These are phyloP conservation scores for Penicillium sumatraense DNA, from an alignment of 2,329 filamentous ascomycete species.

Conservation along the genomic window DNA sequence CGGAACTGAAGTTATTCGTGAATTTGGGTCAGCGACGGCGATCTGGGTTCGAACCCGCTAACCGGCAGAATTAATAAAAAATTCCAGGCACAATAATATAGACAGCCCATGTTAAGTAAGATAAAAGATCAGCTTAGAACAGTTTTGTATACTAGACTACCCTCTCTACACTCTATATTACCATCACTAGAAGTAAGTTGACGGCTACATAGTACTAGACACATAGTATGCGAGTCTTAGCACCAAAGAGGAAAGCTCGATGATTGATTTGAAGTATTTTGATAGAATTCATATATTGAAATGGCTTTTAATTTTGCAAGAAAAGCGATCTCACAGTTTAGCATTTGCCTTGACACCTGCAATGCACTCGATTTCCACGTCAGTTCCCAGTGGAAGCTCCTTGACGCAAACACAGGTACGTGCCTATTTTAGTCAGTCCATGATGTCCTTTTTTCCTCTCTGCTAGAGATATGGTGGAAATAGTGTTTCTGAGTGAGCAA, in stretches of 20 bases:
- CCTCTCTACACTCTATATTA: too few species aligned
- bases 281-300: background rate
- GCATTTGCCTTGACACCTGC: slow-evolving; percentile 5
- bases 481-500: background rate
- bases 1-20: background rate
- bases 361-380: slow-evolving; percentile 59
- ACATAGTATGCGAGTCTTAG: too few species aligned
- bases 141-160: too few species aligned
- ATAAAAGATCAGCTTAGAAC: too few species aligned
- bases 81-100: too few species aligned
- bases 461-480: too few species aligned
- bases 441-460: background rate
- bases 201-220: too few species aligned
- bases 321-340: background rate
- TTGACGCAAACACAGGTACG: slow-evolving; percentile 57
- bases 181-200: too few species aligned
- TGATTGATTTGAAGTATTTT: too few species aligned
- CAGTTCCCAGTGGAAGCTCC: slow-evolving; percentile 54
- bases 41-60: background rate
- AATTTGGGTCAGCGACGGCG: background rate
- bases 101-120: too few species aligned
- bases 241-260: too few species aligned
- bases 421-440: slow-evolving; percentile 22
- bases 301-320: background rate
- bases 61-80: too few species aligned